phyloP scores from a whole-genome alignment of 768 basidiomycete species.

The Lentinula detonsa region DNA sequence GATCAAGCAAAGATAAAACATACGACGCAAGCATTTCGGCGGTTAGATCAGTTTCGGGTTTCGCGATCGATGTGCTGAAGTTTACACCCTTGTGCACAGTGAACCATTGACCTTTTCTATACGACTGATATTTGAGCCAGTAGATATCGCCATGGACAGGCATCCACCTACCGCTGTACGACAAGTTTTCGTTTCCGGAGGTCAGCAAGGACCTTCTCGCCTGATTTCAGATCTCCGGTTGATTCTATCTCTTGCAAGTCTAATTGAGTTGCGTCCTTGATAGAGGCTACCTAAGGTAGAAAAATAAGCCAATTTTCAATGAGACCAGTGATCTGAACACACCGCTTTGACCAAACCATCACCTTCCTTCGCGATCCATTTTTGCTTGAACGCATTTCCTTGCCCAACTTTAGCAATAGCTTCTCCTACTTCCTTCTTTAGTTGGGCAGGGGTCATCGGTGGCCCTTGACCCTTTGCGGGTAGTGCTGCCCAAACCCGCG shows the following conservation, averaged over 20 bases:
- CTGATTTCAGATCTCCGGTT: conserved; percentile 63
- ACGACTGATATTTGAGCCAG: conserved; percentile 6
- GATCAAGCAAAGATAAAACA: conserved; percentile 19
- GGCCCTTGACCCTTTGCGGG: conserved; percentile 64
- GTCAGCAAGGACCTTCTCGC: conserved; percentile 82
- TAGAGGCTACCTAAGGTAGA: conserved; percentile 45
- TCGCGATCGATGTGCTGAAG: conserved; percentile 88
- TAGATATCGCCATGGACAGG: neutral
- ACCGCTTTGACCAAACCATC: conserved; percentile 83
- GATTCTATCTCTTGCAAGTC: conserved; percentile 71
- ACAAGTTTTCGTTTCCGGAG: conserved; percentile 89
- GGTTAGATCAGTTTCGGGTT: conserved; percentile 95
- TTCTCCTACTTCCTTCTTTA: conserved; percentile 76
- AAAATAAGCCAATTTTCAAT: neutral
- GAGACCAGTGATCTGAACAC: conserved; percentile 25
- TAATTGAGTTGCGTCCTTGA: conserved; percentile 69
- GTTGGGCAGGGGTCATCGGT: conserved; percentile 58
- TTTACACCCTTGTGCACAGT: conserved; percentile 76
- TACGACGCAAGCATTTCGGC: conserved; percentile 93
- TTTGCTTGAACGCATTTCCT: conserved; percentile 92
- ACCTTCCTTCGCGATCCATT: conserved; percentile 93
- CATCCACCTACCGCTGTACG: conserved; percentile 56
- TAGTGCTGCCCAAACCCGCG: conserved; percentile 84
- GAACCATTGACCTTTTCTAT: conserved; percentile 95
- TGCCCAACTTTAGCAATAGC: conserved; percentile 92